Percentiles rank a stretch among this genome's conserved stretches.
phyloP scores from a whole-genome alignment of 495 filamentous ascomycete genomes.

The Annulohypoxylon maeteangense region DNA sequence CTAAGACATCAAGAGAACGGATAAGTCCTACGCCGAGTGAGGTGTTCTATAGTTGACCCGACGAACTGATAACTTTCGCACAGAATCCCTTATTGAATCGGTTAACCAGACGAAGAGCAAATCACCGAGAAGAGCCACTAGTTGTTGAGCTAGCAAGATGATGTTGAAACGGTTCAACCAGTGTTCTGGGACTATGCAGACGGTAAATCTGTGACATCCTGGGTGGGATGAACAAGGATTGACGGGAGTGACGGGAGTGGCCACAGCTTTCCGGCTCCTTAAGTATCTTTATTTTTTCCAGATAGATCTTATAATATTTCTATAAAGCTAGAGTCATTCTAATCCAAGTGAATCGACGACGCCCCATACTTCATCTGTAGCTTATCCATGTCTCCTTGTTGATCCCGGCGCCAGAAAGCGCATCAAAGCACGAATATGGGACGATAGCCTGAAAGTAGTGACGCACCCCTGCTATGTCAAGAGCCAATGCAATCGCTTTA shows the following conservation, averaged over 20 bases:
- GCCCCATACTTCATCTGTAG: conserved; percentile 33
- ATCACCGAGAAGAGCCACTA: conserved; percentile 28
- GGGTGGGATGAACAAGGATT: conserved; percentile 31
- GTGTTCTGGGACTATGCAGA: conserved; percentile 42
- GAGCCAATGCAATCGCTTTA: conserved; percentile 32
- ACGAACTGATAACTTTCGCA: conserved; percentile 14
- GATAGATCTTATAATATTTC: conserved; percentile 27
- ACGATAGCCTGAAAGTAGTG: conserved; percentile 40
- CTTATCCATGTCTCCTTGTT: conserved; percentile 40
- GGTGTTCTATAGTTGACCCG: conserved; percentile 12
- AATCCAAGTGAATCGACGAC: conserved; percentile 33
- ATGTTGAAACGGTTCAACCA: conserved; percentile 42
- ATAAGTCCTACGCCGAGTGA: conserved; percentile 30
- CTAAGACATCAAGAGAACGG: conserved; percentile 34
- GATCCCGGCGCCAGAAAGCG: conserved; percentile 42
- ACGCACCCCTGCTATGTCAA: conserved; percentile 29
- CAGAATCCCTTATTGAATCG: conserved; percentile 5
- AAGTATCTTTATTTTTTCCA: conserved; percentile 39
- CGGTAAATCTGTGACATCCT: conserved; percentile 29
- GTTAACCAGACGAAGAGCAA: conserved; percentile 14
- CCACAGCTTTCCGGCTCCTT: conserved; percentile 28
- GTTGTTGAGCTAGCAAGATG: conserved; percentile 25
- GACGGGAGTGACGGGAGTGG: conserved; percentile 23
- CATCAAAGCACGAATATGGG: conserved; percentile 41
- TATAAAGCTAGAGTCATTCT: conserved; percentile 13